Base-by-base conservation (phyloP, 441 rosid species). In the Hura crepitans region DNA sequence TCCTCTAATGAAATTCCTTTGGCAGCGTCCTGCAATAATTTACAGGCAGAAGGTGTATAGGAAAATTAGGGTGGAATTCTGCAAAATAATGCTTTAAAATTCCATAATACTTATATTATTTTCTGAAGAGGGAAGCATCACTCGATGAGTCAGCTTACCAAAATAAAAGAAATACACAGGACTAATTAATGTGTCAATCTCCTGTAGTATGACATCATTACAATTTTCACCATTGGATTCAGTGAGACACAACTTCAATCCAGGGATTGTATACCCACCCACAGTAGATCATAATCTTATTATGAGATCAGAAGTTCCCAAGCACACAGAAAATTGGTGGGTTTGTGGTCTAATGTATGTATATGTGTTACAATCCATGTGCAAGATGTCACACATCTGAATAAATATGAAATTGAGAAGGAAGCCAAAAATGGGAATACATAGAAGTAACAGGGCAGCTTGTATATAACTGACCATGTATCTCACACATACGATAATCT, bases 1-100 rank as follows among this genome's bases (percentile, higher is more conserved):
- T 96, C 97, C 67, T 79, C 72, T 69, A 91, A 65, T 58, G 92
- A 89, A 71, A 81, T 55, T 71, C 81, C 92, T 43, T 79, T 63
- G 46, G 62, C 69, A 22, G 86, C 85, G 77, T 57, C 87, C 99
- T 96, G 79, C 62, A 83, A 76, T 59, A 10, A 65, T 76, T 56
- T 23, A 50, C 22, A 45, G 20, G 56, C 43, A 31, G 15, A 66
- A 56, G 25, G 23, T 18, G 7, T 9, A n/a, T 33, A 60, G 12
- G 35, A 31, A 62, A 46, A 42, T 69, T n/a, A 8, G 11, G 37
- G 69, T 54, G 18, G 58, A 47, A 53, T 18, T 62, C 39, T 15
- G 37, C 15, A 17, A 33, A 42, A n/a, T 35, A 58, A 5, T 58
- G 22, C 31, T 58, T 42, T 4, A 58, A 5, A 28, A 50, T 6